Conservation (phyloP, 2,329 filamentous ascomycete species). For the Pseudogymnoascus sp. region DNA sequence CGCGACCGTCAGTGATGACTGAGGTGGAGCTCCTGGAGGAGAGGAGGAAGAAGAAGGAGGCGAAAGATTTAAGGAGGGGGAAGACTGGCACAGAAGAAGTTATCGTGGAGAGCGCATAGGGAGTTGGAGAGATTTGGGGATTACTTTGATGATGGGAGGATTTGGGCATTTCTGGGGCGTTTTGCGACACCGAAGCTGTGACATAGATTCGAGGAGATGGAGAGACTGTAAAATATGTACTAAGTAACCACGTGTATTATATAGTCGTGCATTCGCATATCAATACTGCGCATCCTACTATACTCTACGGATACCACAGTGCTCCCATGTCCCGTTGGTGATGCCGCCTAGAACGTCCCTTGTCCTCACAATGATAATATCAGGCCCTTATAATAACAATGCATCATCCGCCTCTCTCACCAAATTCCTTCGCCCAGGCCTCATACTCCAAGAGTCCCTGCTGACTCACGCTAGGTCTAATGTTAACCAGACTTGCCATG, state of each 20-base stretch:
- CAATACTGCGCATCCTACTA: slow-evolving; percentile 3
- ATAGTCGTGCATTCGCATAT: slow-evolving; percentile 7
- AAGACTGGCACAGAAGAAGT: slow-evolving; percentile 22
- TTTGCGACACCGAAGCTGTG: neutral
- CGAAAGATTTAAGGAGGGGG: slow-evolving; percentile 47
- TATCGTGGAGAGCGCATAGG: slow-evolving; percentile 17
- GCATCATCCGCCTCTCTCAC: slow-evolving; percentile 71
- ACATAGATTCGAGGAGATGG: neutral
- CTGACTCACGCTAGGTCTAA: slow-evolving; percentile 82
- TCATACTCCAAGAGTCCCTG: slow-evolving; percentile 82
- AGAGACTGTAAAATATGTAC: slow-evolving; percentile 1
- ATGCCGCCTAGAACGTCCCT: neutral
- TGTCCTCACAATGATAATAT: neutral
- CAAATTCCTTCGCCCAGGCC: slow-evolving; percentile 89
- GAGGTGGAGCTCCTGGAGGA: slow-evolving; percentile 51
- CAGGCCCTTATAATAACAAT: neutral
- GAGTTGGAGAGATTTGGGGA: neutral
- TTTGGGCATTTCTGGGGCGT: neutral
- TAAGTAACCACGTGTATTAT: slow-evolving; percentile 3
- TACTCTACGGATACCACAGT: neutral
- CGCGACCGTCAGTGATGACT: slow-evolving; percentile 57
- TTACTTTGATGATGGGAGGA: neutral
- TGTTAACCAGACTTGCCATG: slow-evolving; percentile 70
- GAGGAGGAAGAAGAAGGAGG: slow-evolving; percentile 45
- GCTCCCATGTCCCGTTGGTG: neutral